A percentile compares a stretch with the other conserved stretches of the same genome.
phyloP scores from a whole-genome alignment of 1,284 basidiomycete species.

The Mycosarcoma mackinlayi region DNA sequence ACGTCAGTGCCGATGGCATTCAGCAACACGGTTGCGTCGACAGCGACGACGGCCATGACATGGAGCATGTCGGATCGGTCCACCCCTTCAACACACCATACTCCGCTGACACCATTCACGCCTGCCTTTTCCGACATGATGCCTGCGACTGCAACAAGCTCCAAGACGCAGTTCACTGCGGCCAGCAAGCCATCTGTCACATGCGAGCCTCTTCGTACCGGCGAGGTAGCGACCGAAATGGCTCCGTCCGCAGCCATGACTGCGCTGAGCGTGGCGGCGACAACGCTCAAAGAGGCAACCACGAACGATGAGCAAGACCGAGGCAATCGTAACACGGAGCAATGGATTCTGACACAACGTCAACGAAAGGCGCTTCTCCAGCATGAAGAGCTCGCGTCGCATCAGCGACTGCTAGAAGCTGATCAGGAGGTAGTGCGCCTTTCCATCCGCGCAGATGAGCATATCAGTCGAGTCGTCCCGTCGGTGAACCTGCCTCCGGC shows the following conservation, averaged over 20 bases:
- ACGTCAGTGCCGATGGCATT: slow-evolving; percentile 25
- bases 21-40: slow-evolving; percentile 26
- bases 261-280: slow-evolving; percentile 15
- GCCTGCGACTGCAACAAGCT: slow-evolving; percentile 21
- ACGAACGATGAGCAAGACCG: slow-evolving; percentile 4
- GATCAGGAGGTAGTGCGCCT: slow-evolving; percentile 14
- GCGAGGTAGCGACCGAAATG: slow-evolving; percentile 4
- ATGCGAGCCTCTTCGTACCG: slow-evolving; percentile 7
- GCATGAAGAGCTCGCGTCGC: slow-evolving; percentile 28
- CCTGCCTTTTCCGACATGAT: slow-evolving; percentile 50
- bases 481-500: slow-evolving; percentile 1
- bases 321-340: slow-evolving; percentile 31
- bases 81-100: slow-evolving; percentile 35
- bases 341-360: slow-evolving; percentile 45
- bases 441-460: slow-evolving; percentile 37
- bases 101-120: slow-evolving; percentile 55
- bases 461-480: slow-evolving; percentile 7
- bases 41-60: slow-evolving; percentile 29
- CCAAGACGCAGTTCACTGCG: slow-evolving; percentile 22
- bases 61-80: slow-evolving; percentile 41
- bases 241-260: slow-evolving; percentile 1
- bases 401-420: slow-evolving; percentile 20
- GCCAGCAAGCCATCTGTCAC: slow-evolving; percentile 10
- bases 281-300: slow-evolving; percentile 13
- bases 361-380: slow-evolving; percentile 30